phyloP scores from a whole-genome alignment of 495 filamentous ascomycete species.

The Tuber melanosporum region DNA sequence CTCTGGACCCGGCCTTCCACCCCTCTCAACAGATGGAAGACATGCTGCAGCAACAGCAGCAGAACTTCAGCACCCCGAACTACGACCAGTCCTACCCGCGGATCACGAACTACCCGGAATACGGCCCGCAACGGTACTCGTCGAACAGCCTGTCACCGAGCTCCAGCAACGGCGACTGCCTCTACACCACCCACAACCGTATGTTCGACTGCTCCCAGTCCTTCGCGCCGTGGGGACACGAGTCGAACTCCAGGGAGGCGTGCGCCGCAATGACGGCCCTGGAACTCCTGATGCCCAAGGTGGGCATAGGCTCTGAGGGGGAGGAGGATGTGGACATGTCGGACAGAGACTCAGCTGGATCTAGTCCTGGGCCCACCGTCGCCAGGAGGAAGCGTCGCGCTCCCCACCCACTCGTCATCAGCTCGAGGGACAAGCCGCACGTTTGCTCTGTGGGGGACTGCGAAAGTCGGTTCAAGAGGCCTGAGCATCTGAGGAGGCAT shows the following conservation, averaged over 20 bases:
- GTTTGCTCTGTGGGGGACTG: slow-evolving; percentile 49
- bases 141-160: background rate
- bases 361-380: slow-evolving; percentile 8
- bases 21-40: slow-evolving; percentile 12
- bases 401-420: slow-evolving; percentile 27
- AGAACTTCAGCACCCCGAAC: slow-evolving; percentile 20
- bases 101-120: background rate
- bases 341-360: slow-evolving; percentile 25
- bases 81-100: slow-evolving; percentile 23
- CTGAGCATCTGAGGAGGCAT: slow-evolving; percentile 53
- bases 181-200: slow-evolving; percentile 15
- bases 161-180: slow-evolving; percentile 3
- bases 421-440: slow-evolving; percentile 28
- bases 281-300: slow-evolving; percentile 12
- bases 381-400: background rate
- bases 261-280: slow-evolving; percentile 24
- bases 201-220: slow-evolving; percentile 22
- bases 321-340: slow-evolving; percentile 26
- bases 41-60: slow-evolving; percentile 14
- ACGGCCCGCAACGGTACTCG: background rate
- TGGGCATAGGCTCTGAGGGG: slow-evolving; percentile 10
- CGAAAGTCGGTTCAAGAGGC: slow-evolving; percentile 50
- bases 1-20: slow-evolving; percentile 3
- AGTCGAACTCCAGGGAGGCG: slow-evolving; percentile 7
- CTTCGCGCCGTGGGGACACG: slow-evolving; percentile 20